A percentile compares a stretch with the other conserved stretches of the same genome.
Evolutionary conservation across 225 moss, liverwort and hornwort genomes (phyloP).

Genomic region (Neckera pumila): DNA sequence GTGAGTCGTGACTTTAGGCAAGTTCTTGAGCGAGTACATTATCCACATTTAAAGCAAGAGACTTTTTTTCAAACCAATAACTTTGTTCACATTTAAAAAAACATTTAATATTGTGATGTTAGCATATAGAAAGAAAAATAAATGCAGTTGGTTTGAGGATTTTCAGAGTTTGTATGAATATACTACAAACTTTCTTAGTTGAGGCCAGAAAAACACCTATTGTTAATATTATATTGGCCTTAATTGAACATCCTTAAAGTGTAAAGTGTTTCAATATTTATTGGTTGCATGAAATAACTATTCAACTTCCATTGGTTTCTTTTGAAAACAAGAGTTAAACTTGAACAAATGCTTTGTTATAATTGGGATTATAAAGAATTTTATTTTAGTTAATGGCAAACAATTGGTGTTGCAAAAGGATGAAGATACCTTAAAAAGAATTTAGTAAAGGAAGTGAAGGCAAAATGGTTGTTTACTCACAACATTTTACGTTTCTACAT

Average conservation of each 20-base stretch:
- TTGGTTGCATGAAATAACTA: not conserved
- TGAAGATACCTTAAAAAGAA: not conserved
- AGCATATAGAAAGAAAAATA: fast-evolving
- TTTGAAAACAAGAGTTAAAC: not conserved
- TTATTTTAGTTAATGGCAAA: fast-evolving
- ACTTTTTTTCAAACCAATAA: not conserved
- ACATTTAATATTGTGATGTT: fast-evolving
- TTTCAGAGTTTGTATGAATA: no score
- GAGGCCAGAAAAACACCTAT: fast-evolving
- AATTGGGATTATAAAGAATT: fast-evolving
- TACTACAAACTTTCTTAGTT: not conserved
- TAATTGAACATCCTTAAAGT: not conserved
- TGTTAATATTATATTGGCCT: fast-evolving
- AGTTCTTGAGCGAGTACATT: not conserved
- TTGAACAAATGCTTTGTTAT: not conserved
- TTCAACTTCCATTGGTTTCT: not conserved
- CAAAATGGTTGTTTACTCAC: not conserved
- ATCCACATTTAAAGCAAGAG: no score
- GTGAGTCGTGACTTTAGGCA: not conserved
- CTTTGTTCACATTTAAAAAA: not conserved
- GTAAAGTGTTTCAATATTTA: not conserved
- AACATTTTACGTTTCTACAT: fast-evolving
- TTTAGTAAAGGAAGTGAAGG: fast-evolving
- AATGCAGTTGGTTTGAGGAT: not conserved
- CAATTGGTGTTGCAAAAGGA: fast-evolving